These are phyloP conservation scores for Termitomyces sp. DNA, from an alignment of 768 basidiomycete species.

Conservation along the genomic window DNA sequence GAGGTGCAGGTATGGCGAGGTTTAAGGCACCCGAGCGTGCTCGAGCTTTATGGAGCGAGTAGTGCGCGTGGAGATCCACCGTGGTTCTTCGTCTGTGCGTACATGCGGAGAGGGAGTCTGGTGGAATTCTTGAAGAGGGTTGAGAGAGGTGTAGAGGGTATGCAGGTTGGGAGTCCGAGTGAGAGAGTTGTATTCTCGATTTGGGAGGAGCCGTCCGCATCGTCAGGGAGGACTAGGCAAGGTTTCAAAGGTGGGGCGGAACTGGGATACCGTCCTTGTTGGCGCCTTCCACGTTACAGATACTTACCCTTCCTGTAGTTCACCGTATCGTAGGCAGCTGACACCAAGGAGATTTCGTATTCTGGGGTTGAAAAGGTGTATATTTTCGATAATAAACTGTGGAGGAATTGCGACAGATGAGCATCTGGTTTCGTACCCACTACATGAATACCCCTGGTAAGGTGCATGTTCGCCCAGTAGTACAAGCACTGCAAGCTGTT, in stretches of 20 bases:
- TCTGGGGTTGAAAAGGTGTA: constrained; percentile 11
- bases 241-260: constrained; percentile 40
- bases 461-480: constrained; percentile 19
- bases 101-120: constrained; percentile 62
- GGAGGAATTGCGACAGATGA: neutral
- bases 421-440: neutral
- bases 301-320: too few relatives aligned
- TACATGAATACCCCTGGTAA: constrained; percentile 13
- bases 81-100: constrained; percentile 80
- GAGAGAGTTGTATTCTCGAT: constrained; percentile 5
- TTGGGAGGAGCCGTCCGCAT: constrained; percentile 1
- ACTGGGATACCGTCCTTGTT: constrained; percentile 61
- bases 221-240: constrained; percentile 26
- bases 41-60: constrained; percentile 76
- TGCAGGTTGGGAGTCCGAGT: too few relatives aligned
- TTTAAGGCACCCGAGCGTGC: constrained; percentile 65
- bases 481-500: constrained; percentile 16
- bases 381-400: constrained; percentile 6
- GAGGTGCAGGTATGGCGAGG: constrained; percentile 73
- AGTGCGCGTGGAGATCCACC: constrained; percentile 66
- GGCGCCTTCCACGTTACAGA: too few relatives aligned
- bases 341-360: neutral
- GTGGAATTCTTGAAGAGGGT: constrained; percentile 51
- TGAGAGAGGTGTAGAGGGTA: constrained; percentile 9
- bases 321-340: too few relatives aligned